Evolutionary conservation across 1,284 basidiomycete genomes (phyloP), one percentile per base, ranked within the genome.

Genomic region (Anthracocystis walkeri): DNA sequence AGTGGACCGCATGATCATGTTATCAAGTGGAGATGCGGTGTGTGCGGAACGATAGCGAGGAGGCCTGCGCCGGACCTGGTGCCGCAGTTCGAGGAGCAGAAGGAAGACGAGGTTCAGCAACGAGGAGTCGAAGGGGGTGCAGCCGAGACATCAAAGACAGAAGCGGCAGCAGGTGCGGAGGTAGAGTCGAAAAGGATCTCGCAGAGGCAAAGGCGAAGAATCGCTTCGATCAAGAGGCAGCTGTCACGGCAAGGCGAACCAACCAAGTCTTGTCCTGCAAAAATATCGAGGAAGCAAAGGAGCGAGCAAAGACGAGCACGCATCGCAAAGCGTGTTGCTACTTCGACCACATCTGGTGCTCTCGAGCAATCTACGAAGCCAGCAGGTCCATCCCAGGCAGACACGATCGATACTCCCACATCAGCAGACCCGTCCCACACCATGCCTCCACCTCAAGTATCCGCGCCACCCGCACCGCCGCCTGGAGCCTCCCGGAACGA

Each of bases 1-100:
- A 69, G 62, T 29, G 72, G 66, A 2, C 72, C 72, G 14, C 72
- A 75, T 55, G 63, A 45, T 12, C 72, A 75, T 48, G 52, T 75
- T 14, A 7, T 69, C 31, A 62, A 65, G 44, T 40, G 38, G 41
- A 65, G 23, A 21, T 75, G 72, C 44, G 25, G 7, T 3, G 59
- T 65, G 21, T 75, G 72, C 29, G 63, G 59, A 7, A 31, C 33
- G 14, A 44, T 49, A 6, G 18, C 25, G 7, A 61, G 72, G n/a
- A 25, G 65, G 8, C 63, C 72, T 12, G 72, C 72, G 27, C 72
- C 72, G 1, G 21, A 69, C 46, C 57, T 64, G 11, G 53, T 69
- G 33, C 60, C 57, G 7, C 23, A 27, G 18, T 20, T 49, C 14
- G 27, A 35, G 38, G n/a, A 3, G 6, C 29, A 35, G 14, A 49